Percentiles rank a stretch among this genome's conserved stretches.
Conservation (phyloP, 345 rosid genomes). For the Alliaria petiolata region DNA sequence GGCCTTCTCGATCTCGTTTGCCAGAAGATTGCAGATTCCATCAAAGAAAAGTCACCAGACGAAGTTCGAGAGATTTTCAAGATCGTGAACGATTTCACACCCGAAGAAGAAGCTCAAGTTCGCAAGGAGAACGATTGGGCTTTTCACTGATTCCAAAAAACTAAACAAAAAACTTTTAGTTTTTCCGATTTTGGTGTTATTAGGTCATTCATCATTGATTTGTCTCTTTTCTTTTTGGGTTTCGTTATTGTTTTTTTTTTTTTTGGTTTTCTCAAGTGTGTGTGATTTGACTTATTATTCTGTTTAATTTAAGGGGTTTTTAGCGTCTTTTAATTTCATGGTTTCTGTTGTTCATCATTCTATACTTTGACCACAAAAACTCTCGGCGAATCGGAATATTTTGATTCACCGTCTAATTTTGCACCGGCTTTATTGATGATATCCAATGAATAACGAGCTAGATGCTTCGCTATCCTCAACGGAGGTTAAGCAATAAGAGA, state of each 20-base stretch:
- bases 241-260: neutral
- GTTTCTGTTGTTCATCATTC: too few relatives aligned
- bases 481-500: constrained; percentile 77
- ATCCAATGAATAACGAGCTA: constrained; percentile 53
- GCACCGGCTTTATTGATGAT: neutral
- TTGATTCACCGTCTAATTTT: neutral
- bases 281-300: too few relatives aligned
- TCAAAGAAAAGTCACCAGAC: constrained; percentile 46
- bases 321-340: too few relatives aligned
- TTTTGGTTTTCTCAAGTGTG: neutral
- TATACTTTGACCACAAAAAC: too few relatives aligned
- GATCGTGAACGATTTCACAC: constrained; percentile 47
- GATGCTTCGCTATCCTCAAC: constrained; percentile 47
- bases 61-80: constrained; percentile 49
- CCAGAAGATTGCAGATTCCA: constrained; percentile 55
- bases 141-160: constrained; percentile 32
- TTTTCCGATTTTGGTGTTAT: neutral
- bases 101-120: constrained; percentile 52
- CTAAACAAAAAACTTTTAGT: too few relatives aligned
- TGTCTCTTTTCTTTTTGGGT: neutral
- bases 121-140: constrained; percentile 65
- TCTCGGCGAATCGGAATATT: too few relatives aligned
- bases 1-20: constrained; percentile 49
- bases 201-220: too few relatives aligned
- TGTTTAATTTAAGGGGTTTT: too few relatives aligned